phyloP scores from a whole-genome alignment of 257 asterid species.

The Solanum verrucosum region DNA sequence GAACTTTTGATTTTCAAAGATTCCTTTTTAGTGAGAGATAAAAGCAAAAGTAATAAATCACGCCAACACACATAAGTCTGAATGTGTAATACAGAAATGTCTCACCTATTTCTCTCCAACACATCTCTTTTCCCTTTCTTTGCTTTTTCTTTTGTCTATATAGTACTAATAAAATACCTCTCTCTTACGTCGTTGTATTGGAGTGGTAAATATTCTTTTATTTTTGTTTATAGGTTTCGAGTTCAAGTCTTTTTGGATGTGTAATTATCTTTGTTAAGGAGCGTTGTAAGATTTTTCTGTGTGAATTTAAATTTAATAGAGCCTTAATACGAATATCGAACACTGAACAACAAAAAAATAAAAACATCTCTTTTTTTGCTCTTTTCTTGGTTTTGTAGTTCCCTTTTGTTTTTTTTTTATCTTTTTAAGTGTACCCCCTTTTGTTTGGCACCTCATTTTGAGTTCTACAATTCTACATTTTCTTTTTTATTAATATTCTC shows the following conservation, averaged over 20 bases:
- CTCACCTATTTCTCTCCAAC: constrained; percentile 1
- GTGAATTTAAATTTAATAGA: accelerated
- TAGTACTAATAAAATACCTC: not conserved
- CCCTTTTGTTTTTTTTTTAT: constrained; percentile 8
- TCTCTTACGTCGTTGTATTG: accelerated
- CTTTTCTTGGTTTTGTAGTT: not conserved
- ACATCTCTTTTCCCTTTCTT: constrained; percentile 49
- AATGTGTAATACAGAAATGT: constrained; percentile 7
- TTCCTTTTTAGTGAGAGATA: constrained; percentile 39
- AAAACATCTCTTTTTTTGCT: not conserved
- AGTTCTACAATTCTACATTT: constrained; percentile 13
- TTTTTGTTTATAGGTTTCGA: not conserved
- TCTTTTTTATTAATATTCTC: not conserved
- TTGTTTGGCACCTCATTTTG: constrained; percentile 16
- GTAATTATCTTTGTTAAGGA: too few species aligned
- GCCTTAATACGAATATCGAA: not conserved
- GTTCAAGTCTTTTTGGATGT: too few species aligned
- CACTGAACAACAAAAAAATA: not conserved
- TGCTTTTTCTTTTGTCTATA: constrained; percentile 13
- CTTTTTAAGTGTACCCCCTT: constrained; percentile 16
- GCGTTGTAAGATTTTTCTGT: not conserved
- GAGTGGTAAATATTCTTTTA: not conserved
- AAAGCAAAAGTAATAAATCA: constrained; percentile 59
- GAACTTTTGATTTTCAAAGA: constrained; percentile 50
- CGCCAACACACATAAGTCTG: constrained; percentile 27